Evolutionary conservation across 495 filamentous ascomycete genomes (phyloP), one percentile per base, ranked within the genome.

Genomic region (Tirmania nivea): DNA sequence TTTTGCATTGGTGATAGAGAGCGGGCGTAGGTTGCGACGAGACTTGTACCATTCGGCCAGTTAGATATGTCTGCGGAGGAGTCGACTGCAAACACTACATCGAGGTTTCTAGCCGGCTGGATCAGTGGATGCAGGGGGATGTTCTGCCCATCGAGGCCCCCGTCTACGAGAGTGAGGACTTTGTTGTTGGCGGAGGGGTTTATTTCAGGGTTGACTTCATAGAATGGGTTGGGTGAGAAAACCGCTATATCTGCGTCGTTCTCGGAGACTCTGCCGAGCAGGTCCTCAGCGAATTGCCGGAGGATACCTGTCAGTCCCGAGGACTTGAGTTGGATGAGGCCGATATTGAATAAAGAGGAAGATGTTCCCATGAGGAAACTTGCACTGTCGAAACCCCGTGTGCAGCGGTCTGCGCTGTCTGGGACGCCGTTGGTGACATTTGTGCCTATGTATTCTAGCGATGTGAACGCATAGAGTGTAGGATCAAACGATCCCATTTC

Each of bases 11-110:
- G 57, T 58, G 74, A 74, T 11, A 76, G 56, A 54, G 77, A 78
- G 50, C 89, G 85, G 60, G 84, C 69, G 69, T 90, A 94, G 34
- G 84, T 86, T 19, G 86, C 83, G 10, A 88, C 78, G 5, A 94
- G 65, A 9, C 84, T 71, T 10, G 86, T 84, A 35, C 85, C 89
- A 67, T 94, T 92, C 49, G 89, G 89, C 84, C 85, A 95, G 68
- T 68, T 72, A 56, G 70, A 71, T 0, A 81, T 89, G 66, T 95
- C 88, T 35, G 85, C 87, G 8, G 81, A 86, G 48, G 77, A 78
- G 67, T 96, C 89, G 57, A 93, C 69, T 20, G 88, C 89, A 64
- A 95, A 93, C 65, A 95, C 86, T 21, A 94, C 82, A 65, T 95
- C 90, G 51, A 96, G 80, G 45, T 73, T 57, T 25, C 89, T 83